These are phyloP conservation scores for Amauroascus niger DNA, from an alignment of 2,329 filamentous ascomycete species.

Conservation along the genomic window DNA sequence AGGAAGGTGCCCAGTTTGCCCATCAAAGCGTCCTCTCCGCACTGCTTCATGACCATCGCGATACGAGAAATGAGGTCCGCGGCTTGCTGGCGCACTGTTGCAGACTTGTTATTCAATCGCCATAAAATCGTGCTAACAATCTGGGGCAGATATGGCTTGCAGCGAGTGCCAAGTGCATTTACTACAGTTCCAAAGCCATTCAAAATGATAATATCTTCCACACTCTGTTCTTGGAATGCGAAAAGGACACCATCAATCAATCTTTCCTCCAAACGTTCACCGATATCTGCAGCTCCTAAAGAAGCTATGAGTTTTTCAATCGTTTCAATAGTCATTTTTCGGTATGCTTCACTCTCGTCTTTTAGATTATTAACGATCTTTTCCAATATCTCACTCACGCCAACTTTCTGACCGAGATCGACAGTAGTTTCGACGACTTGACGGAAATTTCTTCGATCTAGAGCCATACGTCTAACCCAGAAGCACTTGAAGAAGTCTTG, in stretches of 20 bases:
- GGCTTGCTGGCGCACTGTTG: constrained; percentile 91
- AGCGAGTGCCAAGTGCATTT: constrained; percentile 83
- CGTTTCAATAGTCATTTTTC: constrained; percentile 98
- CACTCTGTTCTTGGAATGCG: constrained; percentile 95
- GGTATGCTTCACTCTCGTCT: constrained; percentile 93
- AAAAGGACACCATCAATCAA: constrained; percentile 91
- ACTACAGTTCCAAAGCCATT: constrained; percentile 98
- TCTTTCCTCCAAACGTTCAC: constrained; percentile 81
- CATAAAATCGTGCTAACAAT: constrained; percentile 95
- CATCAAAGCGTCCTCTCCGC: constrained; percentile 90
- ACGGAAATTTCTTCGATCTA: constrained; percentile 95
- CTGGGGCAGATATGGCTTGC: constrained; percentile 93
- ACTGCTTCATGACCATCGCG: constrained; percentile 98
- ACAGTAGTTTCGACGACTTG: constrained; percentile 98
- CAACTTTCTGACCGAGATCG: constrained; percentile 95
- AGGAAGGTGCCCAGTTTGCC: constrained; percentile 88
- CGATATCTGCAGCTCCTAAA: constrained; percentile 86
- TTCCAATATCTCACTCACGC: constrained; percentile 87
- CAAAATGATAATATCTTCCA: constrained; percentile 90
- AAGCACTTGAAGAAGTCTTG: constrained; percentile 98
- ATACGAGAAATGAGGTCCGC: constrained; percentile 94
- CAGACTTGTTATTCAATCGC: constrained; percentile 94
- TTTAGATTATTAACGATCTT: constrained; percentile 91
- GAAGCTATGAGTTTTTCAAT: constrained; percentile 93
- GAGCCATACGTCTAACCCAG: constrained; percentile 92